phyloP scores from a whole-genome alignment of 352 stramenopile genomes.

The Pythium phragmiticola region DNA sequence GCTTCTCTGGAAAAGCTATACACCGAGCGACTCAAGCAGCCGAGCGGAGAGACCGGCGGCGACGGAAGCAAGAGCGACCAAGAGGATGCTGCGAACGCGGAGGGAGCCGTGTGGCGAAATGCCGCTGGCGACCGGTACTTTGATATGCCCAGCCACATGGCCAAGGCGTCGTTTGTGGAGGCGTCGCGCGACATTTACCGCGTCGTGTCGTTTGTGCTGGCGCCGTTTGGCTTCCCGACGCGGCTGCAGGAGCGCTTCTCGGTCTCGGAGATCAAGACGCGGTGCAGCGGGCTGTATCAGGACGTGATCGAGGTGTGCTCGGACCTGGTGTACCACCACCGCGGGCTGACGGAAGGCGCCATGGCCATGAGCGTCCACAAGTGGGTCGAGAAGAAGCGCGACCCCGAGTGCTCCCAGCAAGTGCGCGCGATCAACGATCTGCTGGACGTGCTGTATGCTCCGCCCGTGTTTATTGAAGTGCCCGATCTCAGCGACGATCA shows the following conservation, averaged over 20 bases:
- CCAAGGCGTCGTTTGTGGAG: conserved; percentile 64
- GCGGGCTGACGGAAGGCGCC: conserved; percentile 67
- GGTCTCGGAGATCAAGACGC: conserved; percentile 69
- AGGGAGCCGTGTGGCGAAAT: conserved; percentile 53
- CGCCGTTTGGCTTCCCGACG: conserved; percentile 72
- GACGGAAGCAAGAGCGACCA: conserved; percentile 8
- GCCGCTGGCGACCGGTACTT: conserved; percentile 62
- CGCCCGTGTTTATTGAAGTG: conserved; percentile 67
- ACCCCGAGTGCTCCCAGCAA: conserved; percentile 63
- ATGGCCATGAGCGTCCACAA: conserved; percentile 90
- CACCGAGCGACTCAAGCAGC: conserved; percentile 36
- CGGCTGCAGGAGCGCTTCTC: conserved; percentile 55
- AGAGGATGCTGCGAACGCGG: conserved; percentile 25
- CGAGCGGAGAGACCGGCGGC: conserved; percentile 26
- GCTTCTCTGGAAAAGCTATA: conserved; percentile 42
- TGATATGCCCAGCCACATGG: conserved; percentile 74
- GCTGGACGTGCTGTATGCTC: conserved; percentile 59
- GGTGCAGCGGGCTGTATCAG: conserved; percentile 74
- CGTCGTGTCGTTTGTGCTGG: conserved; percentile 78
- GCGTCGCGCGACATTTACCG: conserved; percentile 69
- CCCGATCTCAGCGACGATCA: conserved; percentile 45
- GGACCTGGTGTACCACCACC: conserved; percentile 79
- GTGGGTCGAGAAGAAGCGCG: conserved; percentile 74
- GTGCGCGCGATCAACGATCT: conserved; percentile 81
- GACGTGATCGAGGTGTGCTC: conserved; percentile 85